Base-by-base conservation (phyloP, 495 filamentous ascomycete genomes). In the Usnea hakonensis region DNA sequence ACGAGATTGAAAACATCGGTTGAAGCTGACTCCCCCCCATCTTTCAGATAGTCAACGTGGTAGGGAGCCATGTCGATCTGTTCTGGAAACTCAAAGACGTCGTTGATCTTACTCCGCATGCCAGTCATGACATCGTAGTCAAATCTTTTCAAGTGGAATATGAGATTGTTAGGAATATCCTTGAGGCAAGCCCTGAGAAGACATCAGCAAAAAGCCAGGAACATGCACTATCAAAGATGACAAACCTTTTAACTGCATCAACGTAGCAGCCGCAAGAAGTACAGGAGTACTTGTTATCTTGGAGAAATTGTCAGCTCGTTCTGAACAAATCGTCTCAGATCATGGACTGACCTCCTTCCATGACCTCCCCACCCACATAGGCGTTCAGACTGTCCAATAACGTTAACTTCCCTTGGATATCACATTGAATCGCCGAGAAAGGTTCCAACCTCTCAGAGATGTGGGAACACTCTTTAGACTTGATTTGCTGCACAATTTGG, bases 251-350 rank as follows among this genome's bases (percentile, higher is more conserved):
- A 57, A 97, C 91, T 54, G 94, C 94, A 76, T 97, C 87, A 32
- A 97, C 93, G 70, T 94, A 91, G 37, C 85, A 86, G 46, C 87
- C 88, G 72, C 94, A 99, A 6, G 84, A 87, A 5, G 91, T 90
- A 76, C 94, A 99, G 58, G 91, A 94, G 78, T 99, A 99, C 73
- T 96, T 96, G 74, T 99, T 97, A 64, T 96, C 89, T 87, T 61
- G 5, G 36, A 52, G 48, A 62, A 46, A 66, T 48, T 67, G 69
- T 73, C 67, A 75, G 63, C 50, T 54, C 58, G 64, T n/a, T 43
- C 33, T 21, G 59, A 62, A 53, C 55, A 28, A 21, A 52, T 48
- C 5, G 14, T 64, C 40, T 50, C 50, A 10, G 2, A 28, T 5
- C 33, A n/a, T 62, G 50, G 30, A 77, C 83, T 57, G 60, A 87